These are phyloP conservation scores for Arthrobotrys megalospora DNA, from an alignment of 2,329 filamentous ascomycete species.

Conservation along the genomic window DNA sequence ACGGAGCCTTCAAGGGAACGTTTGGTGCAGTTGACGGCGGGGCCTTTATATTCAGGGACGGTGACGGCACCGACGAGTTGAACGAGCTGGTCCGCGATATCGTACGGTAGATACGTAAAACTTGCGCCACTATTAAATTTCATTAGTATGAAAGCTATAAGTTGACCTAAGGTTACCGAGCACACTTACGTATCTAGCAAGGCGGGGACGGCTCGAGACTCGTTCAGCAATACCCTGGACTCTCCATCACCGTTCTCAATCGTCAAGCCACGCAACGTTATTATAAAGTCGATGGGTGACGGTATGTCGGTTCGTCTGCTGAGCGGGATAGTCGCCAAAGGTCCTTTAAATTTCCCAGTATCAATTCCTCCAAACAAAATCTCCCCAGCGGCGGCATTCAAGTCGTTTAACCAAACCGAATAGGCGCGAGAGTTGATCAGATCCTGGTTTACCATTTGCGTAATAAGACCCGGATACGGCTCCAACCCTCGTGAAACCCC, in stretches of 20 bases:
- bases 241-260: conserved; percentile 65
- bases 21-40: conserved; percentile 76
- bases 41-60: conserved; percentile 71
- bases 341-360: conserved; percentile 78
- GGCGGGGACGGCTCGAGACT: conserved; percentile 73
- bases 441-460: conserved; percentile 75
- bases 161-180: background rate
- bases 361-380: conserved; percentile 88
- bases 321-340: conserved; percentile 78
- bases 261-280: conserved; percentile 77
- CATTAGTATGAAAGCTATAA: conserved; percentile 12
- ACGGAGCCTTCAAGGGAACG: conserved; percentile 68
- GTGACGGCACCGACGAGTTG: conserved; percentile 70
- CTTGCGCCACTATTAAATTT: conserved; percentile 61
- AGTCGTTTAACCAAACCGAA: conserved; percentile 76
- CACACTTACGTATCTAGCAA: conserved; percentile 75
- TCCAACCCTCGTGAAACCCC: conserved; percentile 62
- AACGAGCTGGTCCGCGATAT: conserved; percentile 59
- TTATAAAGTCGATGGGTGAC: conserved; percentile 75
- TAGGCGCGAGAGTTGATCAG: conserved; percentile 77
- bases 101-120: conserved; percentile 63
- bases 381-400: conserved; percentile 76
- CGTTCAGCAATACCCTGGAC: conserved; percentile 68
- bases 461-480: conserved; percentile 75
- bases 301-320: conserved; percentile 70